These are phyloP conservation scores for Aspergillus hancockii DNA, from an alignment of 495 filamentous ascomycete genomes.

Conservation along the genomic window DNA sequence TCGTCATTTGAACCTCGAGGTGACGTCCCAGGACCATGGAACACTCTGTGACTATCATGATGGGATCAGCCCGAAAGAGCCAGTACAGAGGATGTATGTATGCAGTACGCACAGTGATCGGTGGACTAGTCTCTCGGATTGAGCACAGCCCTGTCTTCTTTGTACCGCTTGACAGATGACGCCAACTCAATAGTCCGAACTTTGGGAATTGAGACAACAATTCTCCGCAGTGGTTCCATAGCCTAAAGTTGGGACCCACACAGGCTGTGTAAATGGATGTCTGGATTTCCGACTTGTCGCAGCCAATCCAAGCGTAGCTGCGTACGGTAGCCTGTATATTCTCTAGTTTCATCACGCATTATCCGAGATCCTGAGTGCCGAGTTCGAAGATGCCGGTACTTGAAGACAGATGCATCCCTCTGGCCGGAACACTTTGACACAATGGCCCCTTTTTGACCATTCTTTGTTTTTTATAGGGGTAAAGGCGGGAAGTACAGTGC, in stretches of 20 bases:
- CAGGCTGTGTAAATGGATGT: background rate
- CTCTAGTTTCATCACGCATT: background rate
- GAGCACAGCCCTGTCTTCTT: background rate
- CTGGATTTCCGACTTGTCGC: background rate
- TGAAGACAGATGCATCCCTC: background rate
- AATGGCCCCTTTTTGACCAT: background rate
- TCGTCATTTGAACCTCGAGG: conserved; percentile 2
- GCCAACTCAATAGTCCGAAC: conserved; percentile 21
- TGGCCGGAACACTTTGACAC: background rate
- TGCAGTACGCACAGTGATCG: background rate
- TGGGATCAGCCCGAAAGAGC: background rate
- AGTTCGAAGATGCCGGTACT: background rate
- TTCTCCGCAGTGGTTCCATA: conserved; percentile 21
- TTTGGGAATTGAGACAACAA: conserved; percentile 22
- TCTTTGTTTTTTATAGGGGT: background rate
- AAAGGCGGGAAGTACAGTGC: background rate
- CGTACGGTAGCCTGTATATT: background rate
- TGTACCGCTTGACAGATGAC: conserved; percentile 20
- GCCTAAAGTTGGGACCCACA: conserved; percentile 9
- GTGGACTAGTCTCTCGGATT: background rate
- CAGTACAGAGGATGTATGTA: background rate
- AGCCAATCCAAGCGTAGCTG: background rate
- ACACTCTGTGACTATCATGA: conserved; percentile 2
- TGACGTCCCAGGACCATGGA: conserved; percentile 7
- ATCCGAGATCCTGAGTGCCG: background rate